Percentiles rank a stretch among this genome's conserved stretches.
These are phyloP conservation scores for Pythium pectinolyticum DNA, from an alignment of 352 stramenopile species.

Conservation along the genomic window DNA sequence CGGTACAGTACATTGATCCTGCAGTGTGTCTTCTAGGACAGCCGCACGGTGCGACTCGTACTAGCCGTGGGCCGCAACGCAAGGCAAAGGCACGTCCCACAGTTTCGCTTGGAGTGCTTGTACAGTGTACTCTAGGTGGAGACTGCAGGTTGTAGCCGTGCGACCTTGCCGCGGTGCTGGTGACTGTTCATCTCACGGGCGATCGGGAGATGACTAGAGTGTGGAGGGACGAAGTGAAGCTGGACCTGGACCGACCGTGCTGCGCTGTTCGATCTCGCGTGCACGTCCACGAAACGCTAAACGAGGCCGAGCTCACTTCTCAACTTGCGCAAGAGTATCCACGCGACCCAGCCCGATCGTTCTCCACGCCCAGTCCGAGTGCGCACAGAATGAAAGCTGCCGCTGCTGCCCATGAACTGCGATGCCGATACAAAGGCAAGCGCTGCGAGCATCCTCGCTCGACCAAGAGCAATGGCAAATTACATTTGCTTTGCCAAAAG, in stretches of 20 bases:
- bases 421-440: conserved; percentile 21
- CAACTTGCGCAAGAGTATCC: not conserved
- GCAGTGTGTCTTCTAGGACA: too few relatives aligned
- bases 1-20: too few relatives aligned
- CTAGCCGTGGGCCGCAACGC: not conserved
- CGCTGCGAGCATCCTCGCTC: conserved; percentile 30
- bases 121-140: too few relatives aligned
- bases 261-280: too few relatives aligned
- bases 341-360: not conserved
- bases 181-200: conserved; percentile 3
- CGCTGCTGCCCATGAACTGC: conserved; percentile 15
- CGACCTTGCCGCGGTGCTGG: not conserved
- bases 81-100: conserved; percentile 2
- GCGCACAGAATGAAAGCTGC: not conserved
- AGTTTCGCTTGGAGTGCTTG: not conserved
- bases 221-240: not conserved
- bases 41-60: too few relatives aligned
- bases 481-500: conserved; percentile 33
- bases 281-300: too few relatives aligned
- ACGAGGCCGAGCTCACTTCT: not conserved
- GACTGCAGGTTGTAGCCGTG: not conserved
- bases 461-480: conserved; percentile 33
- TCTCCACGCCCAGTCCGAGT: not conserved
- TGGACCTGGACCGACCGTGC: not conserved
- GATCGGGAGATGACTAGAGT: not conserved